Evolutionary conservation across 2,329 filamentous ascomycete genomes (phyloP).

Genomic region (Monosporascus sp.): DNA sequence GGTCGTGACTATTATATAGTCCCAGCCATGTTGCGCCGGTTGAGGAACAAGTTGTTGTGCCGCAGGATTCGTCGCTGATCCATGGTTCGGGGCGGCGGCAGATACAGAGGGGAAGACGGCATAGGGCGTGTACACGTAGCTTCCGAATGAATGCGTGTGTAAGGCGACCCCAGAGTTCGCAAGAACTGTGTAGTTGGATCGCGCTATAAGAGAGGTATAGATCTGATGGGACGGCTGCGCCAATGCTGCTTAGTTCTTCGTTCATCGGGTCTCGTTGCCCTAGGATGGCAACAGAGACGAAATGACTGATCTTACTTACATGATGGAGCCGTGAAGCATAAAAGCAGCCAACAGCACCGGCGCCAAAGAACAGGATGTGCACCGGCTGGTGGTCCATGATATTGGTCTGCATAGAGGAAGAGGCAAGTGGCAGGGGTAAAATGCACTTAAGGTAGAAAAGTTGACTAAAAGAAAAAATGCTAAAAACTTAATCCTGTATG

Average conservation of each 20-base stretch:
- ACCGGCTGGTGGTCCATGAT: slow-evolving; percentile 31
- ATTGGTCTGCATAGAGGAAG: slow-evolving; percentile 2
- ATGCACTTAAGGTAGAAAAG: not conserved
- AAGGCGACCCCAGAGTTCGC: slow-evolving; percentile 56
- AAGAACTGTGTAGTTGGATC: slow-evolving; percentile 67
- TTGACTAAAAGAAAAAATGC: too few relatives aligned
- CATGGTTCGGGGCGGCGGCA: slow-evolving; percentile 39
- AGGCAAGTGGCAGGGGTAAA: not conserved
- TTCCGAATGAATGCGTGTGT: slow-evolving; percentile 60
- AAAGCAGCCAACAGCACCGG: slow-evolving; percentile 67
- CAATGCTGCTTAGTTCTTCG: slow-evolving; percentile 6
- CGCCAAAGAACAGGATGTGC: slow-evolving; percentile 62
- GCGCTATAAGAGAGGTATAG: slow-evolving; percentile 64
- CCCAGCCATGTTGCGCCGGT: slow-evolving; percentile 37
- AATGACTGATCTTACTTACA: slow-evolving; percentile 28
- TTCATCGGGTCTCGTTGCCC: too few relatives aligned
- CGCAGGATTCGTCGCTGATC: slow-evolving; percentile 3
- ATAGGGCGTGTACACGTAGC: slow-evolving; percentile 59
- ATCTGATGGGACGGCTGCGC: slow-evolving; percentile 43
- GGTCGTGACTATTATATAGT: slow-evolving; percentile 65
- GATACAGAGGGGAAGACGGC: slow-evolving; percentile 57
- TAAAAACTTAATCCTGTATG: too few relatives aligned
- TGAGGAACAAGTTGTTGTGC: slow-evolving; percentile 5
- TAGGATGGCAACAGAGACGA: slow-evolving; percentile 1
- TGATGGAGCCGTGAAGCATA: slow-evolving; percentile 64